phyloP scores from a whole-genome alignment of 2,329 filamentous ascomycete genomes.

The Paraphaeosphaeria sporulosa region DNA sequence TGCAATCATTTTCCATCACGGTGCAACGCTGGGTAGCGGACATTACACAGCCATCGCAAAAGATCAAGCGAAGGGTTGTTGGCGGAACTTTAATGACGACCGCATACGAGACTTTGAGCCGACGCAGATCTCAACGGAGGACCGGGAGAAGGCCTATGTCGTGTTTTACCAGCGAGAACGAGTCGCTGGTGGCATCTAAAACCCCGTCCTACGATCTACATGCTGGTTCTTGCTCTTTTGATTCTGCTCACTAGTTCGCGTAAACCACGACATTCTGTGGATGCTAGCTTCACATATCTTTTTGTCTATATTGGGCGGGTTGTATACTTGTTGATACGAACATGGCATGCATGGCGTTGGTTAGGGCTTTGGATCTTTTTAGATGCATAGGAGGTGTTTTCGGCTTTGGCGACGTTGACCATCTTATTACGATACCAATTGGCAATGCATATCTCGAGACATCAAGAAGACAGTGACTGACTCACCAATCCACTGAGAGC shows the following conservation, averaged over 20 bases:
- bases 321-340: constrained; percentile 5
- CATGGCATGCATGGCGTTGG: constrained; percentile 23
- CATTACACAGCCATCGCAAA: constrained; percentile 77
- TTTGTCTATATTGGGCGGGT: constrained; percentile 4
- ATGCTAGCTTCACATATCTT: not conserved
- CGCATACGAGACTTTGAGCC: constrained; percentile 64
- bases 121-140: constrained; percentile 54
- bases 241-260: not conserved
- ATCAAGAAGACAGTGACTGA: not conserved
- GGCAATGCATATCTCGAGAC: constrained; percentile 12
- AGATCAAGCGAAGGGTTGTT: constrained; percentile 60
- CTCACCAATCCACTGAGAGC: not conserved
- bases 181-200: constrained; percentile 39
- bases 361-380: not conserved
- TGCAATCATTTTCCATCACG: constrained; percentile 80
- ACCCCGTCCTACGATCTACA: not conserved
- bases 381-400: constrained; percentile 17
- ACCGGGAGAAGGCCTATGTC: constrained; percentile 69
- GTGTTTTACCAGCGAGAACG: constrained; percentile 65
- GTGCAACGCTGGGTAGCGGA: constrained; percentile 71
- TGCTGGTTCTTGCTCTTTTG: not conserved
- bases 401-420: not conserved
- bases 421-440: constrained; percentile 7
- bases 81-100: constrained; percentile 68
- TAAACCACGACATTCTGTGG: not conserved